Evolutionary conservation across 2,329 filamentous ascomycete species (phyloP), one percentile per base, ranked within the genome.

Genomic region (Aspergillus tamarii): DNA sequence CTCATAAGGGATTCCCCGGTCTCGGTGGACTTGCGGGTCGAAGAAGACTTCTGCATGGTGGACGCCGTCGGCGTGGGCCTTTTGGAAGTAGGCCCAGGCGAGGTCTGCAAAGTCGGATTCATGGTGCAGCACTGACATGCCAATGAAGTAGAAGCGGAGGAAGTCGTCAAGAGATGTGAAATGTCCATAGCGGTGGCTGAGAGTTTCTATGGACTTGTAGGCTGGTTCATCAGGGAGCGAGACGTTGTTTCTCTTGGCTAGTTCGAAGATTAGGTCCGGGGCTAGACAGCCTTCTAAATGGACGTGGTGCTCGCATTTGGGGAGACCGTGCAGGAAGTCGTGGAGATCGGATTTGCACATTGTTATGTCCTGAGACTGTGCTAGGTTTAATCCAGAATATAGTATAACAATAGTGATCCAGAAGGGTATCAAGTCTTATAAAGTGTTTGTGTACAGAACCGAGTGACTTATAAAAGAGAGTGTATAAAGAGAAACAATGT

Each of bases 271-370:
- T 45, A 93, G 82, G 61, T 84, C 80, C 1, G 91, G 90, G 46
- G 88, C 88, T 43, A 94, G 84, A 14, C 89, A 89, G 61, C 91
- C 91, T 77, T 94, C 91, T 39, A 94, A 84, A 74, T 94, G 91
- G 60, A 94, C 85, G 78, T 94, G 91, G 73, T 93, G 91, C 76
- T 94, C 91, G 78, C 89, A 91, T 82, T 94, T 94, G 67, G 91
- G 91, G 34, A 94, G 84, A 36, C 84, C 84, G 58, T 80, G 77
- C 43, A 93, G 83, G 74, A 92, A 88, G 48, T 81, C 75, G 77
- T 88, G 87, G 58, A 87, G 77, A 16, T 78, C 70, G 41, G 81
- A 79, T 70, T 85, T 80, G 76, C 87, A 89, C 86, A 89, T 89
- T 11, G 32, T 36, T 12, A 14, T 14, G 34, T 36, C 34, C 16